A percentile compares a stretch with the other conserved stretches of the same genome.
Evolutionary conservation across 176 grass and related monocot species (phyloP).

Genomic region (Elaeis guineensis): DNA sequence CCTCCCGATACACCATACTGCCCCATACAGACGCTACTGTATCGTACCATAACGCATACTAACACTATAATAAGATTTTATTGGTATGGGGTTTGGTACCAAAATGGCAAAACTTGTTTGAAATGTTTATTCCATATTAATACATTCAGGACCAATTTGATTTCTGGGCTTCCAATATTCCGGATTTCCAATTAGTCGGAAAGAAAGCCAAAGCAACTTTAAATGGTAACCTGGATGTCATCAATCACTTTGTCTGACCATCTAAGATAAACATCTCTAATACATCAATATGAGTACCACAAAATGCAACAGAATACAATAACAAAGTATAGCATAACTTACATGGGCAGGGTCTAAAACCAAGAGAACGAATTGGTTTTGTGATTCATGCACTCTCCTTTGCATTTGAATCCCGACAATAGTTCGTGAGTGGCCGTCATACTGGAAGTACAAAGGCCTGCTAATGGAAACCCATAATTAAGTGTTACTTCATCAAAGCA

Average conservation of each 20-base stretch:
- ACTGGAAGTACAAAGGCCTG: conserved; percentile 92
- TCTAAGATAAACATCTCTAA: background rate
- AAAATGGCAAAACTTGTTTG: no score
- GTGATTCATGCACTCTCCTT: conserved; percentile 30
- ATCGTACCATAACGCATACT: no score
- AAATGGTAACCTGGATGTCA: no score
- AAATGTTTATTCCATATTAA: no score
- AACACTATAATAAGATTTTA: no score
- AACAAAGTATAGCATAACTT: conserved; percentile 27
- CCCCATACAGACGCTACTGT: no score
- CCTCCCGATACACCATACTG: no score
- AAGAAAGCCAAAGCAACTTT: no score
- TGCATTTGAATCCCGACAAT: conserved; percentile 98
- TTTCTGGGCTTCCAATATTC: no score
- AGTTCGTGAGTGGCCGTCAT: conserved; percentile 89
- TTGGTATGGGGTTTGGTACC: no score
- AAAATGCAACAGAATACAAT: background rate
- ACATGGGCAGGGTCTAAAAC: conserved; percentile 81
- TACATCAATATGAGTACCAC: background rate
- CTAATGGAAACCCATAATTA: background rate
- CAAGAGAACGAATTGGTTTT: conserved; percentile 49
- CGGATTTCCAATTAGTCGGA: no score
- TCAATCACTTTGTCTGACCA: background rate
- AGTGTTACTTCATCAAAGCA: background rate
- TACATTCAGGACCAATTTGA: no score